Evolutionary conservation across 2,329 filamentous ascomycete genomes (phyloP).

Genomic region (Ceratocystis eucalypticola): DNA sequence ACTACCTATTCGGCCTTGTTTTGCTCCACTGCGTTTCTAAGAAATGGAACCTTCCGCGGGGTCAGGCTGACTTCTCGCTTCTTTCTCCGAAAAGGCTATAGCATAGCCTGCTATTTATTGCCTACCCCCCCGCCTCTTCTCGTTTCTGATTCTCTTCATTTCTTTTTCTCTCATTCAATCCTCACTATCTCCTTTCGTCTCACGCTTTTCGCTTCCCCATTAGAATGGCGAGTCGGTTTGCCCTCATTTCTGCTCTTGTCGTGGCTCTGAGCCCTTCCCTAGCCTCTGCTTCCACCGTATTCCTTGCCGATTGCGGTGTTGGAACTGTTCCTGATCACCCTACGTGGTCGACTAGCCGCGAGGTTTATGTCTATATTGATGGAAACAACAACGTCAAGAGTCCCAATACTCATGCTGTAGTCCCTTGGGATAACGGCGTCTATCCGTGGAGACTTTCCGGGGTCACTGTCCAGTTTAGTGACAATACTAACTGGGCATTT

Average conservation of each 20-base stretch:
- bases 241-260: constrained; percentile 5
- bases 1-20: neutral
- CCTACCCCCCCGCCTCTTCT: neutral
- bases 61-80: neutral
- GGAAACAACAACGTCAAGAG: constrained; percentile 1
- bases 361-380: constrained; percentile 7
- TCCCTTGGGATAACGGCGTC: neutral
- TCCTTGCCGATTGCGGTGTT: constrained; percentile 13
- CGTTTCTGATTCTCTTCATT: neutral
- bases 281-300: constrained; percentile 1
- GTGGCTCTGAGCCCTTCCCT: neutral
- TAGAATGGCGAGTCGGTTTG: neutral
- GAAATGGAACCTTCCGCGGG: neutral
- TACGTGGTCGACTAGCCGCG: constrained; percentile 6
- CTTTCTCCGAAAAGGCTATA: neutral
- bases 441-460: constrained; percentile 14
- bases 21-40: neutral
- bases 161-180: neutral
- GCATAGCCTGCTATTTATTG: neutral
- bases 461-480: constrained; percentile 10
- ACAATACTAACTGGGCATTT: constrained; percentile 11
- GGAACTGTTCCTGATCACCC: constrained; percentile 5
- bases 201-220: neutral
- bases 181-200: neutral
- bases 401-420: neutral